A percentile compares a stretch with the other conserved stretches of the same genome.
Conservation (phyloP, 2,329 filamentous ascomycete species). For the Sclerotinia spermophila region DNA sequence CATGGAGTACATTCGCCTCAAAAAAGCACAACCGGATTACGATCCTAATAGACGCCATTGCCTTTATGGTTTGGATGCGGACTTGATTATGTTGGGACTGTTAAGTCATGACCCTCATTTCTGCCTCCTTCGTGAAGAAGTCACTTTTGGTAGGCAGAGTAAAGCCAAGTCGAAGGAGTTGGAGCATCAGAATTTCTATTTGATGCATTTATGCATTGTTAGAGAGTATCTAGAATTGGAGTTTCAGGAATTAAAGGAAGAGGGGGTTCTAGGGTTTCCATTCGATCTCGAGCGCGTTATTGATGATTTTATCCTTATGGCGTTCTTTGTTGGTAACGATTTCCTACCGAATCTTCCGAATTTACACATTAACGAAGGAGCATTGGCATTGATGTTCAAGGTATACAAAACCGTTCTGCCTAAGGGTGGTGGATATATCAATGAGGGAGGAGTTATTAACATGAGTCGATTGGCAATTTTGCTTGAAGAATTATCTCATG, state of each 20-base stretch:
- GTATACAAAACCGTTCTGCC: conserved; percentile 91
- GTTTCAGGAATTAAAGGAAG: conserved; percentile 84
- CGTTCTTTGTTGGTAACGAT: conserved; percentile 98
- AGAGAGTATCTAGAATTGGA: conserved; percentile 95
- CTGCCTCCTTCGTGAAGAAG: conserved; percentile 92
- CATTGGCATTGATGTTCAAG: conserved; percentile 93
- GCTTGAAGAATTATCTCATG: conserved; percentile 78
- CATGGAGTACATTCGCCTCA: conserved; percentile 99
- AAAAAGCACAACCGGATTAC: conserved; percentile 91
- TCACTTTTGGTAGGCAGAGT: conserved; percentile 87
- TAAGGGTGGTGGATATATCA: conserved; percentile 88
- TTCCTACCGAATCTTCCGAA: conserved; percentile 96
- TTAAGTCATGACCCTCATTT: conserved; percentile 98
- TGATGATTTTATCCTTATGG: conserved; percentile 99
- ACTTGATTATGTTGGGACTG: conserved; percentile 96
- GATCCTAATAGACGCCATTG: conserved; percentile 93
- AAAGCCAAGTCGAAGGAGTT: conserved; percentile 91
- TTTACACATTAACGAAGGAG: conserved; percentile 97
- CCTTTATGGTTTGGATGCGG: conserved; percentile 93
- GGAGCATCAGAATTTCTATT: conserved; percentile 97
- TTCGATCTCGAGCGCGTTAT: conserved; percentile 97
- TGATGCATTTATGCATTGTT: conserved; percentile 96
- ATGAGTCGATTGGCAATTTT: conserved; percentile 73
- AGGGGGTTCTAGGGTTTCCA: conserved; percentile 66
- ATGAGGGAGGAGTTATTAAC: conserved; percentile 91